A percentile compares a stretch with the other conserved stretches of the same genome.
These are phyloP conservation scores for Aspergillus eucalypticola DNA, from an alignment of 2,329 filamentous ascomycete genomes.

Conservation along the genomic window DNA sequence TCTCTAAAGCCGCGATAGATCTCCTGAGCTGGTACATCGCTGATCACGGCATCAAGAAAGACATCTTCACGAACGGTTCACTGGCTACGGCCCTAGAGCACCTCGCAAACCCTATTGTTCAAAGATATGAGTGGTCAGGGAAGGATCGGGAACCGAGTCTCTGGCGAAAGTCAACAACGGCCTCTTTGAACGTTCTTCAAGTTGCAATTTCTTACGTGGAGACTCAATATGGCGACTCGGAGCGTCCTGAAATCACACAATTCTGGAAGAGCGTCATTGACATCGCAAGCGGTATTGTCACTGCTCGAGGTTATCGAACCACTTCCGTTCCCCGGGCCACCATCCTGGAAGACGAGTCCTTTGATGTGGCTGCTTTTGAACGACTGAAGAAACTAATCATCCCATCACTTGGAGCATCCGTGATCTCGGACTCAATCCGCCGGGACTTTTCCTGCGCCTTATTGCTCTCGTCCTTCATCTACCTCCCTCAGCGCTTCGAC, in stretches of 20 bases:
- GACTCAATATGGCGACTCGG: slow-evolving; percentile 37
- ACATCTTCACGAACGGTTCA: slow-evolving; percentile 70
- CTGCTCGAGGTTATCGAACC: slow-evolving; percentile 59
- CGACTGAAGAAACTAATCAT: slow-evolving; percentile 69
- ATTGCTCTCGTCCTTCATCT: slow-evolving; percentile 80
- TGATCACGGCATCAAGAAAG: slow-evolving; percentile 53
- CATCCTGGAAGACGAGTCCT: slow-evolving; percentile 70
- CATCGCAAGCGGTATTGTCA: slow-evolving; percentile 68
- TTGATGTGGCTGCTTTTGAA: slow-evolving; percentile 75
- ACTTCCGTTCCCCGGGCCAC: slow-evolving; percentile 40
- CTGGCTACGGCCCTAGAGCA: slow-evolving; percentile 66
- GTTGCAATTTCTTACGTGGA: slow-evolving; percentile 64
- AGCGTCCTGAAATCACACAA: slow-evolving; percentile 47
- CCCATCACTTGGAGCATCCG: slow-evolving; percentile 66
- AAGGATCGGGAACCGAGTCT: slow-evolving; percentile 69
- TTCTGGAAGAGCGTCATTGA: slow-evolving; percentile 72
- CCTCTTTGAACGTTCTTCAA: slow-evolving; percentile 67
- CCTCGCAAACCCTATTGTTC: slow-evolving; percentile 67
- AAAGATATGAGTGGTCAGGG: slow-evolving; percentile 78
- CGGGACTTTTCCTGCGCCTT: slow-evolving; percentile 71
- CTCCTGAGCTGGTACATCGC: slow-evolving; percentile 55
- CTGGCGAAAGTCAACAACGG: slow-evolving; percentile 78
- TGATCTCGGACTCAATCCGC: slow-evolving; percentile 67
- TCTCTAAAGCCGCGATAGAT: slow-evolving; percentile 79
- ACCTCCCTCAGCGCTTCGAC: slow-evolving; percentile 65